Evolutionary conservation across 371 early-diverging fungal genomes (phyloP).

Genomic region (Mucor irregularis): DNA sequence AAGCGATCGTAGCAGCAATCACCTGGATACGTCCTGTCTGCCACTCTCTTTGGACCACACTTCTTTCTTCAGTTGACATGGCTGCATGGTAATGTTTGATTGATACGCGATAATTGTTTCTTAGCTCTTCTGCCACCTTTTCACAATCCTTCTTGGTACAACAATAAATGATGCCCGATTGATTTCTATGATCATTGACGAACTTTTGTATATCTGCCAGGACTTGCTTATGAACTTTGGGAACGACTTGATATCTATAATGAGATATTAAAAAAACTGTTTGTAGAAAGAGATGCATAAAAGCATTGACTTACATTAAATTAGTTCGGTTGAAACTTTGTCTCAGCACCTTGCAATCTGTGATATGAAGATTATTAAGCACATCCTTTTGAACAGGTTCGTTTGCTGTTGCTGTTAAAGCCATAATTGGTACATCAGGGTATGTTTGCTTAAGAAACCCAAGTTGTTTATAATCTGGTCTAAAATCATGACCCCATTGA

Average conservation of each 20-base stretch:
- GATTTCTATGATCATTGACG: constrained; percentile 67
- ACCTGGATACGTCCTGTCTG: constrained; percentile 76
- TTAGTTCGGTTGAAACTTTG: constrained; percentile 93
- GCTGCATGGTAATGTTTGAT: constrained; percentile 94
- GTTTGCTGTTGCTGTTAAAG: constrained; percentile 98
- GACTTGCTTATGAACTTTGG: constrained; percentile 49
- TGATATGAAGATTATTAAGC: constrained; percentile 66
- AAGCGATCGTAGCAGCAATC: constrained; percentile 99
- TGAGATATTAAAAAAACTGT: not conserved
- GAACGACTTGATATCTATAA: constrained; percentile 76
- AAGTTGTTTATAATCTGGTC: constrained; percentile 79
- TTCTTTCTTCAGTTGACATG: constrained; percentile 78
- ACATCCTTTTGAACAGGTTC: constrained; percentile 85
- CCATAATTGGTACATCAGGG: constrained; percentile 93
- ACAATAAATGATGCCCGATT: constrained; percentile 99
- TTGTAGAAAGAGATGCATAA: not conserved
- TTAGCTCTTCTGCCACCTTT: constrained; percentile 75
- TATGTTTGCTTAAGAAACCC: constrained; percentile 65
- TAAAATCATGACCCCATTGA: constrained; percentile 98
- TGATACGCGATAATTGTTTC: constrained; percentile 44
- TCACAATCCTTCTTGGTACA: constrained; percentile 87
- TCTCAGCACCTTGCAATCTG: constrained; percentile 67
- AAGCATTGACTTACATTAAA: constrained; percentile 43
- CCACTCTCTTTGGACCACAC: constrained; percentile 89
- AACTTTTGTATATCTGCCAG: constrained; percentile 79